These are phyloP conservation scores for Fusarium brevicatenulatum DNA, from an alignment of 2,329 filamentous ascomycete genomes.

Conservation along the genomic window DNA sequence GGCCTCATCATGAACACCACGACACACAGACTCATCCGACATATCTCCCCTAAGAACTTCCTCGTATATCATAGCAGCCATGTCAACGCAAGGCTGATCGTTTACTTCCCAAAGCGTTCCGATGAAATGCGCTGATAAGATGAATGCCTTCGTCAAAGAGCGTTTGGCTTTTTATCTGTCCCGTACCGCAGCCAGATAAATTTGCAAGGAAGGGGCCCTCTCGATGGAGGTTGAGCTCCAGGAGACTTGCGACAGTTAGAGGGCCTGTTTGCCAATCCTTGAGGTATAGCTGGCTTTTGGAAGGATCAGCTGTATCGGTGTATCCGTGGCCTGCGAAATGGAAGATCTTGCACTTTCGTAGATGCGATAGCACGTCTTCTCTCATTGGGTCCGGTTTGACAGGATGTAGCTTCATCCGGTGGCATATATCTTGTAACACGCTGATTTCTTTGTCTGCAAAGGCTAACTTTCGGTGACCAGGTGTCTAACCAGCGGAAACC, in stretches of 20 bases:
- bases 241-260: neutral
- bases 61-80: neutral
- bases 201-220: neutral
- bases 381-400: rapidly evolving
- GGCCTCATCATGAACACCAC: neutral
- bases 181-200: neutral
- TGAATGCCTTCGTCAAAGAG: neutral
- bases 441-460: neutral
- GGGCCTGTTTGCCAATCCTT: neutral
- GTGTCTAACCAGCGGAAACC: neutral
- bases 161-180: neutral
- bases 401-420: rapidly evolving
- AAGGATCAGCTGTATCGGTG: neutral
- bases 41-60: neutral
- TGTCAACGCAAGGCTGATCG: neutral
- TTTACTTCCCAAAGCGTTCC: neutral
- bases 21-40: neutral
- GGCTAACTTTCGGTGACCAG: neutral
- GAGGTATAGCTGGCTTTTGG: neutral
- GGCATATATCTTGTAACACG: neutral
- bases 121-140: neutral
- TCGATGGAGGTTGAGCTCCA: neutral
- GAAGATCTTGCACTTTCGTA: neutral
- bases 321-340: neutral
- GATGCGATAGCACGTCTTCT: neutral